phyloP scores from a whole-genome alignment of 345 rosid genomes.

The Rhizophora mangle region DNA sequence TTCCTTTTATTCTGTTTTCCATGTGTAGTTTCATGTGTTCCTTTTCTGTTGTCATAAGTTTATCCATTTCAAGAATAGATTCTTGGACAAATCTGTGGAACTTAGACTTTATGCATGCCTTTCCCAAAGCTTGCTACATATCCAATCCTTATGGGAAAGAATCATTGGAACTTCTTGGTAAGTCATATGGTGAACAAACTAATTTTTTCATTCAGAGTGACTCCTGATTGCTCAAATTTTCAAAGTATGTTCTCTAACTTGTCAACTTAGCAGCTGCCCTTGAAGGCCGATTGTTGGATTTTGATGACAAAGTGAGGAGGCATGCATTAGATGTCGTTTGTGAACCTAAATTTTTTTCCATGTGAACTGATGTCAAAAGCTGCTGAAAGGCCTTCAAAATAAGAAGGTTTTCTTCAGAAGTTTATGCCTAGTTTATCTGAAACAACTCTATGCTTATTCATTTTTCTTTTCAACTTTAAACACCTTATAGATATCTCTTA shows the following conservation, averaged over 20 bases:
- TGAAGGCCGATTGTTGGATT: slow-evolving; percentile 72
- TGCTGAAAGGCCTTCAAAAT: slow-evolving; percentile 83
- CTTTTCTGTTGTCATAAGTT: neutral
- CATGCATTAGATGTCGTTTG: slow-evolving; percentile 71
- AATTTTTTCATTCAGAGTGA: slow-evolving; percentile 11
- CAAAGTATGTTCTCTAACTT: neutral
- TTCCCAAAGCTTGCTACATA: slow-evolving; percentile 65
- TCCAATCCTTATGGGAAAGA: slow-evolving; percentile 53
- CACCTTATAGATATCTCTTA: slow-evolving; percentile 57
- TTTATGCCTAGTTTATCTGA: slow-evolving; percentile 6
- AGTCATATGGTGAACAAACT: slow-evolving; percentile 24
- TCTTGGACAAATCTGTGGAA: slow-evolving; percentile 82
- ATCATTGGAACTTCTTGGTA: slow-evolving; percentile 62
- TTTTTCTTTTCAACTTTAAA: neutral
- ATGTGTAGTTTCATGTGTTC: neutral
- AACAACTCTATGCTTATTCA: neutral
- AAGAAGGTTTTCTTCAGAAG: slow-evolving; percentile 58
- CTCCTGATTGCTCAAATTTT: slow-evolving; percentile 15
- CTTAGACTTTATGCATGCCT: slow-evolving; percentile 74
- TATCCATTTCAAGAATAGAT: slow-evolving; percentile 59
- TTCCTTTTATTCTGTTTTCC: too few relatives aligned
- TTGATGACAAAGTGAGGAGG: slow-evolving; percentile 78
- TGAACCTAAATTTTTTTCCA: slow-evolving; percentile 59
- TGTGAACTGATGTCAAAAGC: slow-evolving; percentile 54
- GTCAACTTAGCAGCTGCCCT: slow-evolving; percentile 57